Evolutionary conservation across 176 grass and related monocot genomes (phyloP), one percentile per base, ranked within the genome.

Genomic region (Oryza brachyantha): DNA sequence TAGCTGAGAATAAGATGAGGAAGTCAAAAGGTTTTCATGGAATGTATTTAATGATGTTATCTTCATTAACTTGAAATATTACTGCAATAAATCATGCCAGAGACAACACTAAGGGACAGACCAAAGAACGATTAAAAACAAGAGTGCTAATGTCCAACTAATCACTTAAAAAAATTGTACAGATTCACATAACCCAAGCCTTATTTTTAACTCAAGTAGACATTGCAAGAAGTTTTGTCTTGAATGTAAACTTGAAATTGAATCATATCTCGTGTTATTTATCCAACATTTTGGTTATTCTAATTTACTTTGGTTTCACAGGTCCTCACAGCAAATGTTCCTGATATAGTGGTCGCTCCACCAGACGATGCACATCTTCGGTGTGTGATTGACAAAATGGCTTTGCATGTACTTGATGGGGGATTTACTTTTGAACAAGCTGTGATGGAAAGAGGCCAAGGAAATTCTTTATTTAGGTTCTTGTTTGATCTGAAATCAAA

Each of bases 341-440:
- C 96, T 61, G 96, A 99, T 74, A 99, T 95, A 65, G 86, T 95
- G 72, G 96, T 95, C 70, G 81, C 81, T 55, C 84, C 86, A 26
- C 92, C 90, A 59, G 90, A 99, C 74, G 90, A 95, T 75, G 86
- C 82, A 54, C 83, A 83, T 78, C 81, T 95, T 67, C 79, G 58
- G 28, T 90, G 95, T 85, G 81, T 99, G 28, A 95, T 99, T 79
- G 92, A 99, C 79, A 99, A 92, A 48, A 95, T 99, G 92, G 92
- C 96, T 10, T 84, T 99, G 70, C 80, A 89, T 81, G 92, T 99
- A 65, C 96, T 99, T 86, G 96, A 95, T 77, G 92, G 96, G 80
- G 96, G 96, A 82, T 99, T 92, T 84, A 90, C 96, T 83, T 99
- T 99, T 76, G 96, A 99, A 86, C 96, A 99, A 93, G 90, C 96